Conservation (phyloP, 768 basidiomycete species). For the Solioccasus polychromus region DNA sequence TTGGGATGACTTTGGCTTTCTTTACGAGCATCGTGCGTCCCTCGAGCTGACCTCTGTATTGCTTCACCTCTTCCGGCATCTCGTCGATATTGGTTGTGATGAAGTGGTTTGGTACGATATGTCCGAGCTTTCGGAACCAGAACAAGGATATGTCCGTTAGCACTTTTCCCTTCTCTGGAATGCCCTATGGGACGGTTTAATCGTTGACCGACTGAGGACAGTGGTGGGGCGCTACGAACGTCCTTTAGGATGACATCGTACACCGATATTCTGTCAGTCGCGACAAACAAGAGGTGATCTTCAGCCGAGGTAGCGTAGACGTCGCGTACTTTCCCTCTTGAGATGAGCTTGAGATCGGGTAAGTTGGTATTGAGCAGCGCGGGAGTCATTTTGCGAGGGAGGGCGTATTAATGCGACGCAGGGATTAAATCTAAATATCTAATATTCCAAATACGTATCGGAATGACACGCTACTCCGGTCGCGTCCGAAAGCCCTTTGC, state of each 20-base stretch:
- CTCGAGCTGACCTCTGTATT: conserved; percentile 73
- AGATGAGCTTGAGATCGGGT: conserved; percentile 64
- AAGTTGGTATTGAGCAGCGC: conserved; percentile 57
- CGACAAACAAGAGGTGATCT: conserved; percentile 84
- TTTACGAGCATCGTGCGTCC: conserved; percentile 89
- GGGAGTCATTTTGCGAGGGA: conserved; percentile 20
- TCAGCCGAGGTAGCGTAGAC: conserved; percentile 77
- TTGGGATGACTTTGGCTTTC: conserved; percentile 83
- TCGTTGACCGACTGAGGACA: neutral
- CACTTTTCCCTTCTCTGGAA: conserved; percentile 89
- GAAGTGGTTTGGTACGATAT: conserved; percentile 88
- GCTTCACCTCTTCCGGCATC: conserved; percentile 78
- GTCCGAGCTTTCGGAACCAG: conserved; percentile 85
- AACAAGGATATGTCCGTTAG: conserved; percentile 89
- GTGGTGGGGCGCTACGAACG: conserved; percentile 47
- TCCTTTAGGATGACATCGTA: conserved; percentile 95
- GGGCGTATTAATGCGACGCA: neutral
- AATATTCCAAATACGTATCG: conserved; percentile 8
- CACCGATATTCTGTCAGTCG: conserved; percentile 93
- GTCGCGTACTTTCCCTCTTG: conserved; percentile 94
- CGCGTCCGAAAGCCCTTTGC: conserved; percentile 4
- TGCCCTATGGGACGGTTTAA: conserved; percentile 55
- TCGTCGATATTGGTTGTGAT: conserved; percentile 70
- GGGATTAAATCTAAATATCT: neutral
- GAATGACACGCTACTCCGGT: conserved; percentile 12